These are phyloP conservation scores for Penicillium goetzii DNA, from an alignment of 495 filamentous ascomycete genomes.

Conservation along the genomic window DNA sequence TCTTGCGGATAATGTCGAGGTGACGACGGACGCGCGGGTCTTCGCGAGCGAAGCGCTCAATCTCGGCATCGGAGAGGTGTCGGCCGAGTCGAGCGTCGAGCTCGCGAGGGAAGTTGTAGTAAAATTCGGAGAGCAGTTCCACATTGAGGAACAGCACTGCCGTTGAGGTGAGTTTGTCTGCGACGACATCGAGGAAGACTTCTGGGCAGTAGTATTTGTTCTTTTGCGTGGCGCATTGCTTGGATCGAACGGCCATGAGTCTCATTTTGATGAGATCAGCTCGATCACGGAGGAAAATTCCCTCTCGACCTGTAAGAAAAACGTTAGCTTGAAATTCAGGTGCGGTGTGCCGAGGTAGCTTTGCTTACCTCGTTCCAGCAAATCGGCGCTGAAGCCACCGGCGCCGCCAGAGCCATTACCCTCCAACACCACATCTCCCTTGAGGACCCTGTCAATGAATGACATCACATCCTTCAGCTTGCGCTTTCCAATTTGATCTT, in stretches of 20 bases:
- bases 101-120: conserved; percentile 94
- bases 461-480: conserved; percentile 87
- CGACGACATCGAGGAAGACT: conserved; percentile 94
- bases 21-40: conserved; percentile 87
- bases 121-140: conserved; percentile 94
- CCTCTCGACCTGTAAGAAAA: conserved; percentile 71
- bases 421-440: conserved; percentile 80
- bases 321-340: conserved; percentile 24
- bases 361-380: conserved; percentile 75
- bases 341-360: not conserved
- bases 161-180: conserved; percentile 90
- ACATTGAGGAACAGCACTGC: conserved; percentile 98
- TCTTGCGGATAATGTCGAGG: conserved; percentile 86
- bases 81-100: conserved; percentile 86
- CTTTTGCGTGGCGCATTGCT: conserved; percentile 77
- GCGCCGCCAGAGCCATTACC: conserved; percentile 82
- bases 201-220: conserved; percentile 98
- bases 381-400: conserved; percentile 84
- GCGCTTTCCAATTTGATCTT: conserved; percentile 72
- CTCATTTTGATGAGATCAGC: conserved; percentile 89
- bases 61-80: conserved; percentile 72
- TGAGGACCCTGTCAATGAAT: conserved; percentile 87
- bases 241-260: conserved; percentile 79
- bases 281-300: conserved; percentile 88
- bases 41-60: conserved; percentile 90